phyloP scores from a whole-genome alignment of 805 yeast genomes.

The Teunomyces aglyptinius region DNA sequence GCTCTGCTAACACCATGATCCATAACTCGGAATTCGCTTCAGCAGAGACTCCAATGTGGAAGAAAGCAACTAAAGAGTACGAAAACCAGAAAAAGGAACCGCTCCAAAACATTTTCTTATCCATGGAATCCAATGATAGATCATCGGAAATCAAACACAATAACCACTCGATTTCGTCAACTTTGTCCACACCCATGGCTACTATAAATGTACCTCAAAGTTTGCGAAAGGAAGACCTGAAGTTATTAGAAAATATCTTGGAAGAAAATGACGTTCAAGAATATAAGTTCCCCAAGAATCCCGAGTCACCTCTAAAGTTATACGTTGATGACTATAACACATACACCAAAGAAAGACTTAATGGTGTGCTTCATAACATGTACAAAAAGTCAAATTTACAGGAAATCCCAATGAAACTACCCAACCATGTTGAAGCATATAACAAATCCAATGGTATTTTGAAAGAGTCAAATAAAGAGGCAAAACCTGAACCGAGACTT shows the following conservation, averaged over 20 bases:
- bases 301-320: constrained; percentile 42
- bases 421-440: neutral
- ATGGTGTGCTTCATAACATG: constrained; percentile 24
- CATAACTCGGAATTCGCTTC: constrained; percentile 24
- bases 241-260: constrained; percentile 17
- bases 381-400: constrained; percentile 15
- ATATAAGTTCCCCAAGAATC: constrained; percentile 19
- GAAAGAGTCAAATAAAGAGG: constrained; percentile 14
- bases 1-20: constrained; percentile 30
- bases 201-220: constrained; percentile 13
- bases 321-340: constrained; percentile 41
- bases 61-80: constrained; percentile 28
- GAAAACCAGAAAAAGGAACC: constrained; percentile 23
- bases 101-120: constrained; percentile 30
- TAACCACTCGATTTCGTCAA: constrained; percentile 29
- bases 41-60: constrained; percentile 36
- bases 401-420: neutral
- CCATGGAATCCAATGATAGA: constrained; percentile 19
- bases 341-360: constrained; percentile 35
- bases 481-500: constrained; percentile 17
- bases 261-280: constrained; percentile 19
- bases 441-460: neutral
- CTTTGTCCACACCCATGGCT: constrained; percentile 38
- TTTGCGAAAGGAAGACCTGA: neutral
- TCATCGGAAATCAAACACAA: constrained; percentile 7